These are phyloP conservation scores for Fusarium miscanthi DNA, from an alignment of 2,329 filamentous ascomycete genomes.

Conservation along the genomic window DNA sequence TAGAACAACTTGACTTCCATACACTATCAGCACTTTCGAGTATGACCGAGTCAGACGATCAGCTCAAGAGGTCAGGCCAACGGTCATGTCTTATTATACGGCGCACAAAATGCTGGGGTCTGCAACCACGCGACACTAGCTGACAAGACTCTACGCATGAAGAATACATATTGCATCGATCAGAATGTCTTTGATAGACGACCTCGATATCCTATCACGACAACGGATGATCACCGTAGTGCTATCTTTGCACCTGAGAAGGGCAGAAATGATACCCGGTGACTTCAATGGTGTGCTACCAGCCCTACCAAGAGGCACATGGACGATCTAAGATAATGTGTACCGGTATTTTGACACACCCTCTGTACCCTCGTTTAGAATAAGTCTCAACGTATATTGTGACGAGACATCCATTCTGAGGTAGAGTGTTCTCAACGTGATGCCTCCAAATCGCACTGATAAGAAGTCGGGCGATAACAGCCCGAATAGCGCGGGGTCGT, in stretches of 20 bases:
- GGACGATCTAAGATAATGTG: background rate
- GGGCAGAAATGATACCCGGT: constrained; percentile 7
- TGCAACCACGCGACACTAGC: constrained; percentile 20
- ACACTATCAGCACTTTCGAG: background rate
- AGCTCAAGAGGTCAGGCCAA: constrained; percentile 2
- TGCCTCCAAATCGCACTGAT: constrained; percentile 7
- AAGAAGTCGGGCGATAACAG: constrained; percentile 29
- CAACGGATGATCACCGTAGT: constrained; percentile 19
- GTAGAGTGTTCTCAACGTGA: background rate
- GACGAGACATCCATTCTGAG: background rate
- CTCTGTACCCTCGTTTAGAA: background rate
- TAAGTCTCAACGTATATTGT: background rate
- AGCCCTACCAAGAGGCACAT: constrained; percentile 13
- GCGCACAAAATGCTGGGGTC: background rate
- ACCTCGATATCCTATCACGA: background rate
- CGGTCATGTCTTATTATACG: constrained; percentile 19
- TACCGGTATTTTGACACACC: background rate
- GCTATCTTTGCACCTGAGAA: background rate
- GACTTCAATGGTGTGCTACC: constrained; percentile 6
- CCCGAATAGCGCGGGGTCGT: constrained; percentile 31
- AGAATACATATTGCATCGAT: background rate
- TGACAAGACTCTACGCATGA: background rate
- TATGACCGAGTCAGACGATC: constrained; percentile 32
- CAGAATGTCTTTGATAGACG: constrained; percentile 3
- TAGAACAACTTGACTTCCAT: background rate